These are phyloP conservation scores for Talaromyces nanjingensis DNA, from an alignment of 495 filamentous ascomycete genomes.

Conservation along the genomic window DNA sequence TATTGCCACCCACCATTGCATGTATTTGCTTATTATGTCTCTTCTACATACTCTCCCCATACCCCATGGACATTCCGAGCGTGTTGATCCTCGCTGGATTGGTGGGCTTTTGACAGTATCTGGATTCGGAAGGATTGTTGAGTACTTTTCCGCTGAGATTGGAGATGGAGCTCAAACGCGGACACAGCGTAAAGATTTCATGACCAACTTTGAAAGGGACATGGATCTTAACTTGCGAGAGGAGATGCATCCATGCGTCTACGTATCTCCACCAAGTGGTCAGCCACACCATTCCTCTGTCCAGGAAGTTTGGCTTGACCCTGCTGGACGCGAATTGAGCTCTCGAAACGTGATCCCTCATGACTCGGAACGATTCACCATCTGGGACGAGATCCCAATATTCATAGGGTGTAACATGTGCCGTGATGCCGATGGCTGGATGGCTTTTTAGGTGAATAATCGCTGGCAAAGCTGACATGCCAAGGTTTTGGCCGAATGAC, in stretches of 20 bases:
- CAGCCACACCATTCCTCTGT: constrained; percentile 26
- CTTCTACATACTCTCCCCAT: constrained; percentile 28
- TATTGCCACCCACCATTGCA: constrained; percentile 40
- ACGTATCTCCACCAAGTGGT: constrained; percentile 23
- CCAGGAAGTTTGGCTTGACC: constrained; percentile 39
- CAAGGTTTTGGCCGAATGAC: no score
- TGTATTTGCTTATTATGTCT: constrained; percentile 35
- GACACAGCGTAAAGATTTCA: constrained; percentile 38
- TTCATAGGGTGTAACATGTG: constrained; percentile 33
- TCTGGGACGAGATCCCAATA: constrained; percentile 29
- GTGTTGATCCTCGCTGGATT: constrained; percentile 36
- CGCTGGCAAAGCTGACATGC: no score
- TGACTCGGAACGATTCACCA: constrained; percentile 25
- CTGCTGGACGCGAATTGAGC: constrained; percentile 25
- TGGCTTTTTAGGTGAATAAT: constrained; percentile 11
- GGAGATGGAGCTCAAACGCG: constrained; percentile 37
- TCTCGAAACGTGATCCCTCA: constrained; percentile 26
- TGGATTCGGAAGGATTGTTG: constrained; percentile 34
- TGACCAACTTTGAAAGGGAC: constrained; percentile 39
- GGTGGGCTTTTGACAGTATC: constrained; percentile 35
- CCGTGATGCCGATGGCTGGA: constrained; percentile 24
- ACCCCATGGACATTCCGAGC: constrained; percentile 21
- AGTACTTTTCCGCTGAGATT: constrained; percentile 42
- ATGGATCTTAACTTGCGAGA: constrained; percentile 30
- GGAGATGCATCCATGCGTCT: constrained; percentile 34